These are phyloP conservation scores for Phytophthora crassamura DNA, from an alignment of 352 stramenopile species.

Conservation along the genomic window DNA sequence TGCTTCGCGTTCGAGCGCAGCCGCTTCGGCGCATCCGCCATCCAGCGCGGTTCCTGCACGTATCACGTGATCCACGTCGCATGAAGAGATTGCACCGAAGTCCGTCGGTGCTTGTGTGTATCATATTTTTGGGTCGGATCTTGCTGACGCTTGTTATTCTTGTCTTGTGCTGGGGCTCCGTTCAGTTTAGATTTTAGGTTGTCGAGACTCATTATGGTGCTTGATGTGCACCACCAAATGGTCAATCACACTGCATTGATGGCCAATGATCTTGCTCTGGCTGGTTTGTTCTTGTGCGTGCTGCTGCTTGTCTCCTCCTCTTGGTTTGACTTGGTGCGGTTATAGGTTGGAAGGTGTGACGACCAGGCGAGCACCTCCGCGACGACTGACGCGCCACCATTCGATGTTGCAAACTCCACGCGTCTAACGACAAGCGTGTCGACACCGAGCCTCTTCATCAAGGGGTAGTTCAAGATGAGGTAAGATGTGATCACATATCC, in stretches of 20 bases:
- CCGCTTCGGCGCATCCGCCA: constrained; percentile 1
- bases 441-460: not conserved
- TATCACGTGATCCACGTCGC: constrained; percentile 21
- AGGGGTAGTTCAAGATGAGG: constrained; percentile 8
- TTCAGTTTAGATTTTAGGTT: constrained; percentile 3
- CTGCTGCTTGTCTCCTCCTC: not conserved
- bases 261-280: not conserved
- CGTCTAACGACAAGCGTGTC: not conserved
- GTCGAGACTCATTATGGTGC: constrained; percentile 6
- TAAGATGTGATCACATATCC: constrained; percentile 13
- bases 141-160: constrained; percentile 6
- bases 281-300: not conserved
- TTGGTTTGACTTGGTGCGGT: not conserved
- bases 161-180: constrained; percentile 2
- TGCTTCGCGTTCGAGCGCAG: constrained; percentile 20
- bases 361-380: constrained; percentile 15
- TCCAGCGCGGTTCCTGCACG: constrained; percentile 8
- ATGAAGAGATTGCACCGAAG: constrained; percentile 7
- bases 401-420: not conserved
- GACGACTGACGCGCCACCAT: not conserved
- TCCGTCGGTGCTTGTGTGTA: constrained; percentile 6
- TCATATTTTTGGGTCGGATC: constrained; percentile 13
- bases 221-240: constrained; percentile 2
- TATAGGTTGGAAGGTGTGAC: constrained; percentile 1
- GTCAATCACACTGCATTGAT: constrained; percentile 8